Conservation (phyloP, 2,329 filamentous ascomycete genomes). For the Coniochaeta hoffmannii region DNA sequence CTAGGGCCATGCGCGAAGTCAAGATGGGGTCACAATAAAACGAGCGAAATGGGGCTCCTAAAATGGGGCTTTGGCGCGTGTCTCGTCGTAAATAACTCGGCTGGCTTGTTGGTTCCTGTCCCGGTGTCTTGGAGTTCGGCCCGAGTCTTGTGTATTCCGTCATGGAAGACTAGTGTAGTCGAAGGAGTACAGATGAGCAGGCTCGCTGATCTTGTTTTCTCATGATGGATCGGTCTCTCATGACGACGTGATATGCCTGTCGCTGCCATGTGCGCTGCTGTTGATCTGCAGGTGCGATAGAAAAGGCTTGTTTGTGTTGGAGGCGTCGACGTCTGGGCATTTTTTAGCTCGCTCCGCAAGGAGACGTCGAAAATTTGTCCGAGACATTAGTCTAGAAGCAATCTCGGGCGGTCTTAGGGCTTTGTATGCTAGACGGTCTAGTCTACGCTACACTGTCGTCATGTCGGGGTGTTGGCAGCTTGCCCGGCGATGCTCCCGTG, state of each 20-base stretch:
- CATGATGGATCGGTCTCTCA: not conserved
- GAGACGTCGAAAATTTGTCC: not conserved
- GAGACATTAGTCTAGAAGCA: not conserved
- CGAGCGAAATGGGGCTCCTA: not conserved
- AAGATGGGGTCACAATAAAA: not conserved
- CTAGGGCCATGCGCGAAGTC: not conserved
- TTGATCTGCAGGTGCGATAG: not conserved
- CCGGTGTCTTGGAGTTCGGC: too few relatives aligned
- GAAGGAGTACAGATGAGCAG: not conserved
- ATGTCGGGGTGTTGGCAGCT: too few relatives aligned
- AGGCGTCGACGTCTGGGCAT: not conserved
- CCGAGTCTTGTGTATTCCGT: not conserved
- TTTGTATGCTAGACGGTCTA: not conserved
- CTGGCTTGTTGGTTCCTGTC: too few relatives aligned
- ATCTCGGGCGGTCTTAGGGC: not conserved
- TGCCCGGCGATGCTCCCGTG: too few relatives aligned
- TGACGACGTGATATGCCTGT: not conserved
- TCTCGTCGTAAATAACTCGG: too few relatives aligned
- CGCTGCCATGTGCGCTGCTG: not conserved
- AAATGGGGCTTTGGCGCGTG: too few relatives aligned
- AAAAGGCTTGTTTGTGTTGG: not conserved
- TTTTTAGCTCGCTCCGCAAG: not conserved
- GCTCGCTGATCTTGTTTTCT: too few relatives aligned
- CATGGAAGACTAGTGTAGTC: not conserved
- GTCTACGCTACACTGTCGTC: too few relatives aligned